phyloP scores from a whole-genome alignment of 2,329 filamentous ascomycete genomes.

The Cordyceps tenuipes region DNA sequence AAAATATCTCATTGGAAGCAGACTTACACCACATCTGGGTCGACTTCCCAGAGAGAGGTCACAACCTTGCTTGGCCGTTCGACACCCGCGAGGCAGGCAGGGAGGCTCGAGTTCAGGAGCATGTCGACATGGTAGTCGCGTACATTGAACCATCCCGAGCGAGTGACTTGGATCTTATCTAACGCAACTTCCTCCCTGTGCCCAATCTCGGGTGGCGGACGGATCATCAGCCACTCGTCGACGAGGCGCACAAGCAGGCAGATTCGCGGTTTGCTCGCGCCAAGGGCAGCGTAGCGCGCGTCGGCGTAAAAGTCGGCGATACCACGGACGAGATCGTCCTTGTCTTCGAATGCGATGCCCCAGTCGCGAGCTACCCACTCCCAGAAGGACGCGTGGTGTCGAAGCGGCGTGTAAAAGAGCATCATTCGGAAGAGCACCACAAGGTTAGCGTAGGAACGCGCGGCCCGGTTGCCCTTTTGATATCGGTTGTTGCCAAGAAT shows the following conservation, averaged over 20 bases:
- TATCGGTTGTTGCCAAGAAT: background rate
- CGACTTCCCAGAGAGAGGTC: slow-evolving; percentile 2
- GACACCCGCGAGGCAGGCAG: background rate
- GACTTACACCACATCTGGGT: background rate
- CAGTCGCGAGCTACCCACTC: slow-evolving; percentile 3
- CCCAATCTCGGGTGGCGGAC: background rate
- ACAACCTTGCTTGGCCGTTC: background rate
- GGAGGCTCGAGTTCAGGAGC: slow-evolving; percentile 7
- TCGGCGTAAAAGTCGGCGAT: slow-evolving; percentile 1
- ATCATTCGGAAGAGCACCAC: slow-evolving; percentile 8
- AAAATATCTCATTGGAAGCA: background rate
- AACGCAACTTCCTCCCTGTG: background rate
- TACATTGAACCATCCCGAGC: background rate
- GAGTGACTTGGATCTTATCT: background rate
- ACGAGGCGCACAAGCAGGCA: slow-evolving; percentile 8
- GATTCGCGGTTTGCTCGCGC: background rate
- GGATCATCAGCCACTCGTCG: slow-evolving; percentile 1
- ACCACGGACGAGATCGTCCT: background rate
- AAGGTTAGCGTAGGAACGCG: slow-evolving; percentile 2
- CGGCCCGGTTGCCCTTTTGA: background rate
- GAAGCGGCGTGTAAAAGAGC: background rate
- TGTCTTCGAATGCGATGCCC: background rate
- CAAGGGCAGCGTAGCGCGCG: background rate
- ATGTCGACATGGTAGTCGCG: slow-evolving; percentile 8
- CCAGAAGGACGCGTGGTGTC: background rate